Evolutionary conservation across 768 basidiomycete species (phyloP).

Genomic region (Hericium alpestre): DNA sequence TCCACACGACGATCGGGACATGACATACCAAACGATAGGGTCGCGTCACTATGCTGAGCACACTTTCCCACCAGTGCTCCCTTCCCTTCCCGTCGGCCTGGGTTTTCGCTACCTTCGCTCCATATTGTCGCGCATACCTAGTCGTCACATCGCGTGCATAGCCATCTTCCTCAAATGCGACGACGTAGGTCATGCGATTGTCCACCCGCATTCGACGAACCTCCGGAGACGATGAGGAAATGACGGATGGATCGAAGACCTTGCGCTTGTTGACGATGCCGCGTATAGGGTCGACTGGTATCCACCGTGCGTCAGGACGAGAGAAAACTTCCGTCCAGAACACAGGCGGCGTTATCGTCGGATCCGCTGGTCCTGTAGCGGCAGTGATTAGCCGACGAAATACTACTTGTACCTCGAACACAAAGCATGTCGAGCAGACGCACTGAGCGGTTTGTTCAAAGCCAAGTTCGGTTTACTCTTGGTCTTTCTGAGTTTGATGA

Average conservation of each 20-base stretch:
- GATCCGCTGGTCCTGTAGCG: constrained; percentile 34
- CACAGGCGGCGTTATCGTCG: constrained; percentile 62
- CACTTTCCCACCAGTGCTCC: constrained; percentile 77
- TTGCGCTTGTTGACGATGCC: constrained; percentile 71
- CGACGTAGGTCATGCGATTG: constrained; percentile 86
- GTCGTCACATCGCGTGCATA: constrained; percentile 86
- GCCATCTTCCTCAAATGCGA: constrained; percentile 92
- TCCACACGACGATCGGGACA: not conserved
- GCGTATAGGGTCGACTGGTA: constrained; percentile 85
- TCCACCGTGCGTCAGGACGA: constrained; percentile 81
- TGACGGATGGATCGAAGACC: constrained; percentile 61
- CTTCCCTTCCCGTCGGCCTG: constrained; percentile 61
- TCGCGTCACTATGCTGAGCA: constrained; percentile 52
- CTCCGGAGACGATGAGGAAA: constrained; percentile 14
- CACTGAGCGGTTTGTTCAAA: constrained; percentile 6
- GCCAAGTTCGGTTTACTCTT: constrained; percentile 40
- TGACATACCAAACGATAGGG: constrained; percentile 70
- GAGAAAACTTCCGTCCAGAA: constrained; percentile 98
- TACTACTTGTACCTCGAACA: no score
- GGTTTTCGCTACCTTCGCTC: constrained; percentile 69
- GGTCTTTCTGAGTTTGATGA: constrained; percentile 48
- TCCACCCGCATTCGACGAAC: constrained; percentile 29
- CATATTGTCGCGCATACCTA: constrained; percentile 75
- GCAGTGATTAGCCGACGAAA: not conserved
- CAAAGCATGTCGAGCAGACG: not conserved